Evolutionary conservation across 768 basidiomycete species (phyloP).

Genomic region (Postia placenta): DNA sequence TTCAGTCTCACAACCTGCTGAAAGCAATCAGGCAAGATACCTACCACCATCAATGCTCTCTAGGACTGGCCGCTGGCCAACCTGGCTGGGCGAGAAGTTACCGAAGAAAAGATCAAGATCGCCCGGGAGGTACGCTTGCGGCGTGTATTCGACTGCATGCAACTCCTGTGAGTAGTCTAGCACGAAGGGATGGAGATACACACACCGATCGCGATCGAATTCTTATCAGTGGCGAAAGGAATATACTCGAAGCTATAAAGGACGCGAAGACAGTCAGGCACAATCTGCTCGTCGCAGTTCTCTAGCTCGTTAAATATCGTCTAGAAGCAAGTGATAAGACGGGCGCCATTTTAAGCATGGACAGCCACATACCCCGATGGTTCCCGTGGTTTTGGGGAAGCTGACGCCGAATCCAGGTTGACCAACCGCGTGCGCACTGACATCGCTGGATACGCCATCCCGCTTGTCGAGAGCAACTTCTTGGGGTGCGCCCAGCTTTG

Average conservation of each 20-base stretch:
- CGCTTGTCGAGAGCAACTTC: not conserved
- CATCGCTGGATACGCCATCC: slow-evolving; percentile 3
- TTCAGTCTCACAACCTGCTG: not conserved
- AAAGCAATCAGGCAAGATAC: not conserved
- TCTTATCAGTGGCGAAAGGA: slow-evolving; percentile 19
- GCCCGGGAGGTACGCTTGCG: slow-evolving; percentile 33
- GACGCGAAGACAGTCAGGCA: slow-evolving; percentile 24
- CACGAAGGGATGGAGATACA: not conserved
- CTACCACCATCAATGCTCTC: slow-evolving; percentile 31
- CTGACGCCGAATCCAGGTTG: slow-evolving; percentile 8
- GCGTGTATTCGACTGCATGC: slow-evolving; percentile 35
- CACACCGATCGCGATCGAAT: slow-evolving; percentile 28
- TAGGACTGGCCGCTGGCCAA: slow-evolving; percentile 33
- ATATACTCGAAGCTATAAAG: slow-evolving; percentile 26
- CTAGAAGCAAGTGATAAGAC: too few relatives aligned
- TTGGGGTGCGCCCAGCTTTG: slow-evolving; percentile 15
- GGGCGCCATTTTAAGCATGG: slow-evolving; percentile 6
- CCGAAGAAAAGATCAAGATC: slow-evolving; percentile 40
- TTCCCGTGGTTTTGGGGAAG: slow-evolving; percentile 9
- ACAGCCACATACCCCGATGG: slow-evolving; percentile 1
- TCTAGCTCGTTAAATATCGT: slow-evolving; percentile 11
- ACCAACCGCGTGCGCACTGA: slow-evolving; percentile 9
- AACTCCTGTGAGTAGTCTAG: not conserved
- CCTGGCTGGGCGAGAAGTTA: slow-evolving; percentile 34
- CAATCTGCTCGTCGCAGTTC: slow-evolving; percentile 24